Percentiles rank a stretch among this genome's conserved stretches.
phyloP scores from a whole-genome alignment of 2,329 filamentous ascomycete species.

The Lasiodiplodia sp. region DNA sequence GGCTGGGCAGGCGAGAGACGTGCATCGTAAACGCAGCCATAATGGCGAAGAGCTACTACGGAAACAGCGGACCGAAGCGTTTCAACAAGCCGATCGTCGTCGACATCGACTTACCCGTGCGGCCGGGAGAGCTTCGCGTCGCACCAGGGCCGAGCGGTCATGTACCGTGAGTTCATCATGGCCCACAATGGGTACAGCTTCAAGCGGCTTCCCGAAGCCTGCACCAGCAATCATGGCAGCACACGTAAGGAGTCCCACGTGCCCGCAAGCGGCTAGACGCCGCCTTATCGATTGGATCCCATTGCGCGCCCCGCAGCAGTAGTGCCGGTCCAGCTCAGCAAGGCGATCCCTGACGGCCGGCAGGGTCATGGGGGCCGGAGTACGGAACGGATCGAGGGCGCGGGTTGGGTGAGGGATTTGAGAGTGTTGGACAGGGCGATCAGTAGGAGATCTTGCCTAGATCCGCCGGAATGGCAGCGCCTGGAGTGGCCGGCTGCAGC shows the following conservation, averaged over 20 bases:
- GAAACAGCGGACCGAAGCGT: conserved; percentile 59
- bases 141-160: conserved; percentile 3
- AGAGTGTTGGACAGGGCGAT: conserved; percentile 22
- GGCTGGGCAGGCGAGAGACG: conserved; percentile 66
- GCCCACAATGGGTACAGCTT: conserved; percentile 13
- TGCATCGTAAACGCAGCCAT: conserved; percentile 83
- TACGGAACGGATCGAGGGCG: conserved; percentile 22
- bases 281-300: conserved; percentile 21
- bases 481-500: conserved; percentile 8
- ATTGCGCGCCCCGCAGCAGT: conserved; percentile 8
- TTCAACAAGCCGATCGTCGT: conserved; percentile 86
- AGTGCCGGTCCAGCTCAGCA: conserved; percentile 22
- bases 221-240: conserved; percentile 27
- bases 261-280: conserved; percentile 13
- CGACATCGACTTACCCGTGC: conserved; percentile 72
- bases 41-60: conserved; percentile 67
- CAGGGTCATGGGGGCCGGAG: conserved; percentile 15
- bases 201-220: conserved; percentile 15
- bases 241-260: conserved; percentile 27
- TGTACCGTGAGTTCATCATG: conserved; percentile 16
- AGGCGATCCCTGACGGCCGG: not conserved
- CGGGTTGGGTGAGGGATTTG: conserved; percentile 25
- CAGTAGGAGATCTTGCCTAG: conserved; percentile 27
- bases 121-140: conserved; percentile 4
- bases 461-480: conserved; percentile 19